Base-by-base conservation (phyloP, 2,329 filamentous ascomycete species). In the Ascosphaera aggregata region DNA sequence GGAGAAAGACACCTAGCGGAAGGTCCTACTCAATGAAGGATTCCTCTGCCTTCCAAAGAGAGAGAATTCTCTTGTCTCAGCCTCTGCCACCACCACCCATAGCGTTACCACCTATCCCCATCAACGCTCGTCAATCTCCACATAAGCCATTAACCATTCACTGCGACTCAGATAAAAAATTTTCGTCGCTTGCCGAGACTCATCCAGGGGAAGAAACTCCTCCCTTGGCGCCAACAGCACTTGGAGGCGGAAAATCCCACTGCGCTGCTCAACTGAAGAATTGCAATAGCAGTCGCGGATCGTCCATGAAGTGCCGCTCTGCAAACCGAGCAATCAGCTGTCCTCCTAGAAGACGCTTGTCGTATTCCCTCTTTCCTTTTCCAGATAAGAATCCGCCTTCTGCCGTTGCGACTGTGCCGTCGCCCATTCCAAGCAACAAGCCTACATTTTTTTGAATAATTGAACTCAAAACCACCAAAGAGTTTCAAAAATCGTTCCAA, bases 81-180 rank as follows among this genome's bases (percentile, higher is more conserved):
- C 34, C 34, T 11, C 19, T 17, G 9, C 34, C 34, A 22, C 34
- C 34, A 5, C 34, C 34, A 9, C 34, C 34, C 13, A 36, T 36
- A 4, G 34, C 34, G 4, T 17, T 36, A 4, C 34, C 34, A 11
- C 34, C 34, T 18, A 36, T 36, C 19, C 34, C 34, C 19, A 36
- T 17, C 34, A 36, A 18, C 30, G 30, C 30, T 3, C 30, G 30
- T 4, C 30, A 32, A 18, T 22, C 7, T 7, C 5, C 7, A 94
- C 34, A 35, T 7, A 35, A 35, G 34, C 7, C n/a, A 5, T 15
- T 35, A 9, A 35, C 34, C n/a, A 18, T 35, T 9, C 34, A 35
- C 7, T 35, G 34, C 34, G 9, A 35, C 34, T 9, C n/a, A 7
- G 18, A 35, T 9, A 18, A 18, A 15, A 16, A 16, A 9, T 35